Base-by-base conservation (phyloP, 2,329 filamentous ascomycete species). In the Trichothecium sympodiale region DNA sequence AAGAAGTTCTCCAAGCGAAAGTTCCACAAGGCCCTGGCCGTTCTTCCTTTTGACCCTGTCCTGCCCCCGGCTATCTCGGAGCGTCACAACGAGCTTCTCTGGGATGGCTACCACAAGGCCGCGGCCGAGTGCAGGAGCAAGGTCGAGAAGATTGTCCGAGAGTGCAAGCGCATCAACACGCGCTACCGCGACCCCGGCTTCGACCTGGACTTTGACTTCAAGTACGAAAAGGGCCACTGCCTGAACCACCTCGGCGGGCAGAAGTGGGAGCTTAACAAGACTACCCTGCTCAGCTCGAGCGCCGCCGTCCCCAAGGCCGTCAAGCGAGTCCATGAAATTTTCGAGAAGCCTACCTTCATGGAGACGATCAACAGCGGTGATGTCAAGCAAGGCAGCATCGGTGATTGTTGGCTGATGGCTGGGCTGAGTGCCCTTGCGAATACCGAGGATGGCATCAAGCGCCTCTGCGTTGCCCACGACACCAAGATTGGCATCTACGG, bases 321-420 rank as follows among this genome's bases (percentile, higher is more conserved):
- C 29, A 87, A 85, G 59, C 70, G 83, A 36, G 71, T 71, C 1
- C 64, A 85, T 60, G 80, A 86, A 51, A 82, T 86, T 28, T 87
- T 80, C 46, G 79, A 85, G 44, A 75, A 77, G 15, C 80, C 82
- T 1, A 76, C 71, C 3, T 89, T 89, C 51, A 60, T 75, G 58
- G 56, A 62, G 34, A 77, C 74, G 34, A 64, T 84, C 39, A 74
- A 77, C 44, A 77, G 80, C 10, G 74, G 77, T 38, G 83, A 91
- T 52, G 74, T 88, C 39, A 82, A 83, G 49, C 84, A 91, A 49
- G 84, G 84, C 3, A 70, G 68, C 29, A 70, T 82, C 27, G 84
- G 83, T n/a, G 76, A 89, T 50, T 91, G 84, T 60, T 89, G 83
- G 83, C 72, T 87, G 35, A 79, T 91, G 58, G 81, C 84, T 6